Evolutionary conservation across 331 rosid species (phyloP), one percentile per base, ranked within the genome.

Genomic region (Pyracantha coccinea): DNA sequence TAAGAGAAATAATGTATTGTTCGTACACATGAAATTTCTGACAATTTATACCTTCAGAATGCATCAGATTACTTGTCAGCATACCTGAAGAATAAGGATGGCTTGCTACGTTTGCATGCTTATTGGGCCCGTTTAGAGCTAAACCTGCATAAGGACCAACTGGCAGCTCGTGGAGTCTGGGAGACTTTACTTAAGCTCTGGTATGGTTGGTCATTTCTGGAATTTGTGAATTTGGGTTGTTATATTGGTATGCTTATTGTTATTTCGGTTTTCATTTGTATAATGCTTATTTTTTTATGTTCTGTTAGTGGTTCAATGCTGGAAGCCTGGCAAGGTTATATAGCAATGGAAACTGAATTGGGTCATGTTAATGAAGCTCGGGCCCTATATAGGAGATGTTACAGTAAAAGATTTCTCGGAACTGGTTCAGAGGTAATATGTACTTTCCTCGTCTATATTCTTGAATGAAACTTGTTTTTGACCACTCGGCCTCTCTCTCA

Each of bases 81-180:
- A n/a, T 85, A 86, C 79, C 67, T 92, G 86, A 90, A 90, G 95
- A 90, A 90, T 78, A 87, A 90, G 5, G 88, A 88, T 78, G 84
- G 79, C 71, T 82, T 92, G 78, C 72, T 92, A 78, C 93, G 55
- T 29, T 81, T 94, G 60, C 83, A 90, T 86, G 86, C 88, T 69
- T 94, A 94, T 82, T 91, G 99, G 99, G 99, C 97, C 53, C 92
- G 66, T 80, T 83, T 94, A 66, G 99, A 94, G 89, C 65, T 81
- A 73, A 85, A 71, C 63, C 69, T 87, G 61, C 96, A 85, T 44
- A 86, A 89, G 35, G 93, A 92, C 84, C 29, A 85, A 77, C 76
- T 62, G 74, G 92, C 87, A 60, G 97, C 99, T 71, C 92, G 97
- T 79, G 95, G 93, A 83, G 95, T 90, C 70, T 92, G 96, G 96